These are phyloP conservation scores for Picea sitchensis DNA, from an alignment of 75 land plant species.

Conservation along the genomic window DNA sequence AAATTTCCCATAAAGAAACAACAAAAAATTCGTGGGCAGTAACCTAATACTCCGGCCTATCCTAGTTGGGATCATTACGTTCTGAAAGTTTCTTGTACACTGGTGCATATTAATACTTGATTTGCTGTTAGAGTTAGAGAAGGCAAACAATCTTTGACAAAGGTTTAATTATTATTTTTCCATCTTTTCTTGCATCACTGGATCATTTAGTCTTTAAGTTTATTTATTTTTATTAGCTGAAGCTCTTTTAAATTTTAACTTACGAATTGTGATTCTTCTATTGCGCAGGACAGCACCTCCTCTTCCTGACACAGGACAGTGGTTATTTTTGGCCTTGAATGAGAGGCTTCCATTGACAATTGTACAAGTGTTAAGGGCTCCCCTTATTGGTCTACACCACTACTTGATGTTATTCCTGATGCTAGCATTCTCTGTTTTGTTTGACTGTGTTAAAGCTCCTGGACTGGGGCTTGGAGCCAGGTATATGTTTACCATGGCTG, in stretches of 20 bases:
- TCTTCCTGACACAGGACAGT: constrained; percentile 95
- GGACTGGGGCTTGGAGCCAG: constrained; percentile 89
- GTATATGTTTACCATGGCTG: constrained; percentile 93
- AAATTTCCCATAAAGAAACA: no score
- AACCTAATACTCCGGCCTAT: neutral
- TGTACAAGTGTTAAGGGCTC: constrained; percentile 72
- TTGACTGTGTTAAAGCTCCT: constrained; percentile 81
- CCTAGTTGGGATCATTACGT: neutral
- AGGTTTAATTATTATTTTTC: neutral
- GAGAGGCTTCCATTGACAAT: constrained; percentile 70
- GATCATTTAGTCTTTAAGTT: neutral
- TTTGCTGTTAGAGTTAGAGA: neutral
- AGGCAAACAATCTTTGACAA: neutral
- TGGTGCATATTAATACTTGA: neutral
- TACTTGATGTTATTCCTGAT: constrained; percentile 88
- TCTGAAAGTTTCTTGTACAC: neutral
- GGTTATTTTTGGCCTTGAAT: constrained; percentile 72
- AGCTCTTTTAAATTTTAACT: neutral
- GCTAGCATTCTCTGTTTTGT: constrained; percentile 86
- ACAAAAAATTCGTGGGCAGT: no score
- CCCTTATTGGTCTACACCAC: constrained; percentile 78
- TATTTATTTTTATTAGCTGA: neutral
- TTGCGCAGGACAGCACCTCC: constrained; percentile 62
- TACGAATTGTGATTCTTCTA: neutral
- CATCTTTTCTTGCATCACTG: neutral